Percentiles rank a stretch among this genome's conserved stretches.
Conservation (phyloP, 208 protist species). For the Leishmania tarentolae region DNA sequence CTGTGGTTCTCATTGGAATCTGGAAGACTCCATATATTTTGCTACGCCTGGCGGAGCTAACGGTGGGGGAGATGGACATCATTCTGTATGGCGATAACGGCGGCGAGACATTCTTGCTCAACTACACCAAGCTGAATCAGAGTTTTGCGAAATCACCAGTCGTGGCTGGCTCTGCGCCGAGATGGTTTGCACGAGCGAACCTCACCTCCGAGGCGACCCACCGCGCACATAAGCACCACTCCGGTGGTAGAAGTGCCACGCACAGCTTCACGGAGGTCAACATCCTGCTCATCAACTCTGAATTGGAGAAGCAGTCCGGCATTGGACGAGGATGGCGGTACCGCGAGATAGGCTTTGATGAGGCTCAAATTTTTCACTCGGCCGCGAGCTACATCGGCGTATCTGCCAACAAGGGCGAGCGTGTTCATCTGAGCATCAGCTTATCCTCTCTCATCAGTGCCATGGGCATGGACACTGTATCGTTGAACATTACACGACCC, state of each 20-base stretch:
- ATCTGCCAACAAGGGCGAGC: conserved; percentile 57
- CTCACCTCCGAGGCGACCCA: conserved; percentile 26
- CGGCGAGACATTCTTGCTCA: conserved; percentile 35
- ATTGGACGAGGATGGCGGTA: conserved; percentile 89
- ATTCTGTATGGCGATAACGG: conserved; percentile 40
- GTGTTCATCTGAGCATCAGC: conserved; percentile 52
- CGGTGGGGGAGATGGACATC: conserved; percentile 73
- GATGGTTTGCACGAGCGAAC: conserved; percentile 57
- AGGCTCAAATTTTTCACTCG: conserved; percentile 78
- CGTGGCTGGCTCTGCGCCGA: conserved; percentile 53
- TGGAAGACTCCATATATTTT: conserved; percentile 74
- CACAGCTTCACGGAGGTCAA: conserved; percentile 30
- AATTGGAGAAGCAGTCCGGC: conserved; percentile 57
- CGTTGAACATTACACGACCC: conserved; percentile 34
- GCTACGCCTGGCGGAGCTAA: conserved; percentile 71
- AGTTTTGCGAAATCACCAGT: conserved; percentile 10
- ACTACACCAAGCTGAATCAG: conserved; percentile 54
- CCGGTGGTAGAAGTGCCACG: neutral
- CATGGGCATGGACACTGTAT: conserved; percentile 1
- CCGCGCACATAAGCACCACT: neutral
- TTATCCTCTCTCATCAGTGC: conserved; percentile 4
- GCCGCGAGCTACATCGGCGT: conserved; percentile 71
- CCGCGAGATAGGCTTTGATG: conserved; percentile 72
- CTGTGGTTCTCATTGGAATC: conserved; percentile 48
- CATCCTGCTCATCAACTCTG: conserved; percentile 77